These are phyloP conservation scores for Dioscorea zingiberensis DNA, from an alignment of 106 monocot species.

Conservation along the genomic window DNA sequence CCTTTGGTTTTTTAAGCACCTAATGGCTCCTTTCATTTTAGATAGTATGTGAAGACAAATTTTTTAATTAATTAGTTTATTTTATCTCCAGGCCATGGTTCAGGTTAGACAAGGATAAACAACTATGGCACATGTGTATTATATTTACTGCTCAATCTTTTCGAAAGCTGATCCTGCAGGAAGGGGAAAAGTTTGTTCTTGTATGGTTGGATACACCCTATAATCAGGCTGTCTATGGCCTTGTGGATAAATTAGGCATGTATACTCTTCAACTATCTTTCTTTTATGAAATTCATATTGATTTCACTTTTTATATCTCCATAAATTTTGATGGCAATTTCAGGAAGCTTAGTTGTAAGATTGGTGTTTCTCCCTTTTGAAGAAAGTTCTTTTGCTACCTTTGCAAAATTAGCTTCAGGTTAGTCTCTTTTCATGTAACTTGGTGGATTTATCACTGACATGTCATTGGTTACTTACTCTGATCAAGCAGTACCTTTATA, in stretches of 20 bases:
- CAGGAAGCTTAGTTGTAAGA: slow-evolving; percentile 95
- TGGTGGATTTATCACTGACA: too few species aligned
- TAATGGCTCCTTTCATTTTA: background rate
- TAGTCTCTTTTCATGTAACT: slow-evolving; percentile 13
- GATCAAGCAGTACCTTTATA: too few species aligned
- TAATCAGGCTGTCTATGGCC: slow-evolving; percentile 85
- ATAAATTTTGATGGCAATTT: slow-evolving; percentile 4
- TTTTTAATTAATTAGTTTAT: too few species aligned
- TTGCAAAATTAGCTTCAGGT: slow-evolving; percentile 87
- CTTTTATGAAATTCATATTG: background rate
- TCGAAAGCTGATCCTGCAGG: slow-evolving; percentile 84
- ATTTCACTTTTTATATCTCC: background rate
- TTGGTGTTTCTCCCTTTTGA: slow-evolving; percentile 93
- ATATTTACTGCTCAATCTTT: slow-evolving; percentile 70
- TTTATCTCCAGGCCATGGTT: slow-evolving; percentile 38
- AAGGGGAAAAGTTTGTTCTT: slow-evolving; percentile 94
- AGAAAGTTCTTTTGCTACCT: slow-evolving; percentile 87
- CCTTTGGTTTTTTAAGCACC: background rate
- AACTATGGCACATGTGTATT: slow-evolving; percentile 54
- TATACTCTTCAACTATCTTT: background rate
- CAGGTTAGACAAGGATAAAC: slow-evolving; percentile 41
- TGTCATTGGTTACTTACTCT: too few species aligned
- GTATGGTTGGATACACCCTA: slow-evolving; percentile 78
- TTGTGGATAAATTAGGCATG: slow-evolving; percentile 89
- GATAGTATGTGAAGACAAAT: too few species aligned